Conservation (phyloP, 768 basidiomycete genomes). For the Neoboletus magnificus region DNA sequence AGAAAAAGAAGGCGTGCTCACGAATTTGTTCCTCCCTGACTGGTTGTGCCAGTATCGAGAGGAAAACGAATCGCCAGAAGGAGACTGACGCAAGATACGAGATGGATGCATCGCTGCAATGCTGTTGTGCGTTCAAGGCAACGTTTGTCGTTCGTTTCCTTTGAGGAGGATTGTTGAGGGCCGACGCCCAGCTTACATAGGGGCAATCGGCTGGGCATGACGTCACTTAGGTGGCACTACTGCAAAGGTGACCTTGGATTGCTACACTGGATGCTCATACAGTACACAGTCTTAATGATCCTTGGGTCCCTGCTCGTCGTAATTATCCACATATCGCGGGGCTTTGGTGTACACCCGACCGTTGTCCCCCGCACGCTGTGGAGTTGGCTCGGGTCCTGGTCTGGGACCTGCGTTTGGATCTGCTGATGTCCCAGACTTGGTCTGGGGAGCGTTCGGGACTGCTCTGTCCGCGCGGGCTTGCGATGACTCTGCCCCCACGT, state of each 20-base stretch:
- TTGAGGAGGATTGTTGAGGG: slow-evolving; percentile 14
- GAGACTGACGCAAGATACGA: slow-evolving; percentile 21
- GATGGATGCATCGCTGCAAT: slow-evolving; percentile 22
- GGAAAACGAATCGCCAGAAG: slow-evolving; percentile 24
- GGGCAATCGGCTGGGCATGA: slow-evolving; percentile 23
- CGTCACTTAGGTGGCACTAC: slow-evolving; percentile 16
- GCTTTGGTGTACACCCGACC: not conserved
- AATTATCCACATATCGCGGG: not conserved
- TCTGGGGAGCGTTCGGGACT: not conserved
- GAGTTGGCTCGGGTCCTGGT: not conserved
- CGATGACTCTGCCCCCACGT: not conserved
- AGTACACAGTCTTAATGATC: no score
- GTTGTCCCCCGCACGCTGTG: not conserved
- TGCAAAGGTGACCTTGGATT: no score
- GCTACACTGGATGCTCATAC: no score
- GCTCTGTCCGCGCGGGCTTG: not conserved
- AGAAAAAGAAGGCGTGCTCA: slow-evolving; percentile 9
- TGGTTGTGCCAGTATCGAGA: slow-evolving; percentile 35
- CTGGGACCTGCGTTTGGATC: not conserved
- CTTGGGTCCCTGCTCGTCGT: not conserved
- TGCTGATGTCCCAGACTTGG: not conserved
- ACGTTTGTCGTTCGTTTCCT: not conserved
- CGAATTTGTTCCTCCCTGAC: slow-evolving; percentile 32
- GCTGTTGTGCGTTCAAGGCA: not conserved
- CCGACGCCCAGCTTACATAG: slow-evolving; percentile 19